Evolutionary conservation across 2,329 filamentous ascomycete species (phyloP).

Genomic region (Colletotrichum graminicola): DNA sequence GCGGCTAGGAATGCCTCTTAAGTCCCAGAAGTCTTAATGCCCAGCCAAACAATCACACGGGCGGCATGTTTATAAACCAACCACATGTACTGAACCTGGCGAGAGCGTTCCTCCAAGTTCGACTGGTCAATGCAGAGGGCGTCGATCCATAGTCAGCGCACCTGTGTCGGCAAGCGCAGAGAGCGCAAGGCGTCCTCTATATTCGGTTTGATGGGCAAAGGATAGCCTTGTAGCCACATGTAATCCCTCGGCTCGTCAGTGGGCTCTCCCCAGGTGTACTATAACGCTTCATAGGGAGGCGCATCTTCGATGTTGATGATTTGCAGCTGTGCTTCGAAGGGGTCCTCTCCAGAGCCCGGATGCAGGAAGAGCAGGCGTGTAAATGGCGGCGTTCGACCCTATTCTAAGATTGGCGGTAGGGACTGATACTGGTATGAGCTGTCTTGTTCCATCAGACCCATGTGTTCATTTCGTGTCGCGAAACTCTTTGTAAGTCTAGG

Average conservation of each 20-base stretch:
- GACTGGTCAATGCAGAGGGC: slow-evolving; percentile 46
- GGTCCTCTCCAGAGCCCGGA: slow-evolving; percentile 38
- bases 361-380: slow-evolving; percentile 37
- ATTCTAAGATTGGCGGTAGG: slow-evolving; percentile 30
- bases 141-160: slow-evolving; percentile 45
- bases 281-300: slow-evolving; percentile 42
- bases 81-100: slow-evolving; percentile 37
- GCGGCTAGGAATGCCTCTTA: slow-evolving; percentile 33
- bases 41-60: slow-evolving; percentile 31
- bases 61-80: slow-evolving; percentile 34
- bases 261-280: slow-evolving; percentile 40
- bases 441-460: slow-evolving; percentile 6
- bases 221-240: slow-evolving; percentile 30
- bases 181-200: slow-evolving; percentile 32
- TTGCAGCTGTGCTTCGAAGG: slow-evolving; percentile 32
- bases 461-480: not conserved
- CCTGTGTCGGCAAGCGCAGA: slow-evolving; percentile 21
- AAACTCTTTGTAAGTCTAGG: not conserved
- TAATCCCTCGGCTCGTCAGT: slow-evolving; percentile 35
- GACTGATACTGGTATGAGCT: slow-evolving; percentile 32
- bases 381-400: slow-evolving; percentile 32
- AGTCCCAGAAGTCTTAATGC: slow-evolving; percentile 25
- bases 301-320: slow-evolving; percentile 35
- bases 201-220: slow-evolving; percentile 33
- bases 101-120: slow-evolving; percentile 31